These are phyloP conservation scores for Aspergillus sojae DNA, from an alignment of 2,329 filamentous ascomycete species.

Conservation along the genomic window DNA sequence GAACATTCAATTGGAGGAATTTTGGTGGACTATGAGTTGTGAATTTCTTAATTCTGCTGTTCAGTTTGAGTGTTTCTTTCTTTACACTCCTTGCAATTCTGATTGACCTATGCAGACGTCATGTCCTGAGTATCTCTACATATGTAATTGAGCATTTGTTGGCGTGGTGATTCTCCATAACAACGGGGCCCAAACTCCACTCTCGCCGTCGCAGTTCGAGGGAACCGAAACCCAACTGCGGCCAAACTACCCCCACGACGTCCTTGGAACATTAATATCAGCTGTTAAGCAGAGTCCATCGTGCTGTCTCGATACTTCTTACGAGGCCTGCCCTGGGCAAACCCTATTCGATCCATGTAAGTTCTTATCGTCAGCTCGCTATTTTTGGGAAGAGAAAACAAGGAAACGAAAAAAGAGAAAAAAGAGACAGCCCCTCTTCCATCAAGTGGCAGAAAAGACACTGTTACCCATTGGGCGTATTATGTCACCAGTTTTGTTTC, in stretches of 20 bases:
- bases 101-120: neutral
- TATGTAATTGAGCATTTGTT: constrained; percentile 4
- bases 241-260: constrained; percentile 5
- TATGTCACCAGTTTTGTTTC: neutral
- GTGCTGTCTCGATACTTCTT: constrained; percentile 32
- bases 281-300: constrained; percentile 22
- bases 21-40: neutral
- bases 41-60: neutral
- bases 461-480: neutral
- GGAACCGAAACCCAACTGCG: constrained; percentile 1
- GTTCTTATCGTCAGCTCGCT: constrained; percentile 16
- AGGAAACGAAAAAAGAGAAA: neutral
- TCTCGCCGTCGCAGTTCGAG: constrained; percentile 13
- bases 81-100: neutral
- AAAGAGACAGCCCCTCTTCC: neutral
- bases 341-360: constrained; percentile 32
- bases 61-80: neutral
- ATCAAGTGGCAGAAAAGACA: neutral
- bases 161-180: constrained; percentile 20
- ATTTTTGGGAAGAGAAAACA: constrained; percentile 5
- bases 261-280: constrained; percentile 9
- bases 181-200: constrained; percentile 31
- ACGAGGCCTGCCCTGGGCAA: constrained; percentile 32
- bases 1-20: constrained; percentile 1
- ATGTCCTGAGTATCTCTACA: neutral